A percentile compares a stretch with the other conserved stretches of the same genome.
Evolutionary conservation across 2,329 filamentous ascomycete species (phyloP).

Genomic region (Macrophomina tecta): DNA sequence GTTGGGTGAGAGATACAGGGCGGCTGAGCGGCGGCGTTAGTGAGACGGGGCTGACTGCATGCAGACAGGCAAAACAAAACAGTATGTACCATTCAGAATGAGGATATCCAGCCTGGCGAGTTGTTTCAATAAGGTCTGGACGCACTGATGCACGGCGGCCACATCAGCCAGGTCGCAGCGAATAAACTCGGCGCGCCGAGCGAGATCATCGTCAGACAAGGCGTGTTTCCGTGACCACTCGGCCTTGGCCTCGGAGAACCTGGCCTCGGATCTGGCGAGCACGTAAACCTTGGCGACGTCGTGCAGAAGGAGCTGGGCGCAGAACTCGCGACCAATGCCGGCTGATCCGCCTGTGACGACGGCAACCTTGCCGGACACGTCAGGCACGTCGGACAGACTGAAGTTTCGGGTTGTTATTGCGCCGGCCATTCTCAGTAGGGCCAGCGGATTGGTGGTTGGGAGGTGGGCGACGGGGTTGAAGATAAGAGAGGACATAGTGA

Average conservation of each 20-base stretch:
- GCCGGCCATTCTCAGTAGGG: constrained; percentile 33
- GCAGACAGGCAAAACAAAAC: constrained; percentile 1
- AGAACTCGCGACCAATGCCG: constrained; percentile 43
- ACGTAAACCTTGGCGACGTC: constrained; percentile 39
- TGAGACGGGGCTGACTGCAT: constrained; percentile 18
- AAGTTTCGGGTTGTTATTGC: constrained; percentile 39
- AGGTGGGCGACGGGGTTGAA: constrained; percentile 26
- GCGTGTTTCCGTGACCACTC: constrained; percentile 34
- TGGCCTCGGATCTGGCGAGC: constrained; percentile 36
- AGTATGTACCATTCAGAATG: constrained; percentile 30
- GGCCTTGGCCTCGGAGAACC: constrained; percentile 34
- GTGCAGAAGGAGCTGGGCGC: constrained; percentile 40
- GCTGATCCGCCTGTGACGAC: constrained; percentile 42
- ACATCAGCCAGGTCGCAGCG: constrained; percentile 42
- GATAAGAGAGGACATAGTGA: constrained; percentile 1
- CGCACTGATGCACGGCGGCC: constrained; percentile 33
- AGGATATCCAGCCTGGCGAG: constrained; percentile 41
- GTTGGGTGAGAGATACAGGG: constrained; percentile 33
- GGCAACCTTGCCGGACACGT: constrained; percentile 37
- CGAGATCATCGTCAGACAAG: constrained; percentile 32
- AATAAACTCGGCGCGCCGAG: constrained; percentile 36
- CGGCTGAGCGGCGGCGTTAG: constrained; percentile 23
- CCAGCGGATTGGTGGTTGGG: constrained; percentile 24
- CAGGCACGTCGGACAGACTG: constrained; percentile 36
- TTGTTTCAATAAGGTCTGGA: constrained; percentile 32